Evolutionary conservation across 1,284 basidiomycete genomes (phyloP).

Genomic region (Xerocomus amazonicus): DNA sequence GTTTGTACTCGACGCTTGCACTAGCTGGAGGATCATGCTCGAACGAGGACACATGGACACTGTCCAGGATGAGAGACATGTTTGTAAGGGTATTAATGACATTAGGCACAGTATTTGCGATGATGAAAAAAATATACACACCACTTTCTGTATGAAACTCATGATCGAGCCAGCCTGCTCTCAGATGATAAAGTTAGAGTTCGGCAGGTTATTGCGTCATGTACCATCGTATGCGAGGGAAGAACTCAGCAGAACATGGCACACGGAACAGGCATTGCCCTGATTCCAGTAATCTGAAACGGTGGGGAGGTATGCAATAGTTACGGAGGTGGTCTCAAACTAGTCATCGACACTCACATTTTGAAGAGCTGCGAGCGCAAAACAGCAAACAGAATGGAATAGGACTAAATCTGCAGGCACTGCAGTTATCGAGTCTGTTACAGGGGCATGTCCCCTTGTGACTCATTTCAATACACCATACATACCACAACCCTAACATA

Average conservation of each 20-base stretch:
- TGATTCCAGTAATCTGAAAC: not conserved
- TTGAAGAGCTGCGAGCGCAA: not conserved
- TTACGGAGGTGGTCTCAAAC: too few species aligned
- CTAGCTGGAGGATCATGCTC: not conserved
- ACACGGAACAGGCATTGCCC: not conserved
- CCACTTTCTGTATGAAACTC: not conserved
- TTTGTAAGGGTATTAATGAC: conserved; percentile 1
- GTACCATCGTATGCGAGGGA: not conserved
- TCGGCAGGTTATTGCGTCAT: not conserved
- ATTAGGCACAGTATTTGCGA: conserved; percentile 6
- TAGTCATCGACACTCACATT: not conserved
- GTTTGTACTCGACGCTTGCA: conserved; percentile 14
- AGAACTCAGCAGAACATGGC: not conserved
- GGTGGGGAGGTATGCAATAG: too few species aligned
- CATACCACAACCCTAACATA: too few species aligned
- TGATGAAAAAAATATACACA: conserved; percentile 23
- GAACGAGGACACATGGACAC: not conserved
- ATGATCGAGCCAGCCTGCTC: too few species aligned
- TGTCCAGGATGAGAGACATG: conserved; percentile 13
- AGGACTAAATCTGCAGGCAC: too few species aligned
- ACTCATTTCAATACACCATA: too few species aligned
- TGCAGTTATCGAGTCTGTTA: too few species aligned
- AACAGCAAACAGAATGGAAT: not conserved
- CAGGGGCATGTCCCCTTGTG: too few species aligned
- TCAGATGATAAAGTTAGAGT: too few species aligned